Evolutionary conservation across 1,139 yeast species (phyloP).

Genomic region (Starmera stellimalicola): DNA sequence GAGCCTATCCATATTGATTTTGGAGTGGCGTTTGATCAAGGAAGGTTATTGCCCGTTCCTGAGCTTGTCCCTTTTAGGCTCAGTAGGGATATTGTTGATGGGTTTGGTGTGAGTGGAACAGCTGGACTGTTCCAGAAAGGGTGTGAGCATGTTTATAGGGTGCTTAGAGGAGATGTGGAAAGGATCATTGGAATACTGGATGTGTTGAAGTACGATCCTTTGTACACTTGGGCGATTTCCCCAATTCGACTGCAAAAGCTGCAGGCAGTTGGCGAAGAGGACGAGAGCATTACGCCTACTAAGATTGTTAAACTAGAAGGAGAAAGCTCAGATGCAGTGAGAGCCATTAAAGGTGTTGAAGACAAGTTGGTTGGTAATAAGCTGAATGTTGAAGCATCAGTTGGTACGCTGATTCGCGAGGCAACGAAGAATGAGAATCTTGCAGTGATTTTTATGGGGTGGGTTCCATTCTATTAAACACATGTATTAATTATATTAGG

Average conservation of each 20-base stretch:
- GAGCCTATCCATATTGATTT: constrained; percentile 94
- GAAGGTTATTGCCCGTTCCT: constrained; percentile 73
- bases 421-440: constrained; percentile 64
- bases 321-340: constrained; percentile 67
- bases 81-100: constrained; percentile 87
- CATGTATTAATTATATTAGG: background rate
- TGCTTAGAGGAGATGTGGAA: constrained; percentile 54
- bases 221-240: constrained; percentile 82
- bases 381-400: constrained; percentile 75
- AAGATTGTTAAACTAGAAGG: constrained; percentile 25
- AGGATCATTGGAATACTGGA: constrained; percentile 76
- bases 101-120: constrained; percentile 77
- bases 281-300: constrained; percentile 2
- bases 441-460: constrained; percentile 73
- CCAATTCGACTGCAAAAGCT: constrained; percentile 52
- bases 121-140: constrained; percentile 66
- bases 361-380: constrained; percentile 60
- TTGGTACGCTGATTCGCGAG: constrained; percentile 68
- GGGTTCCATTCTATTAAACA: constrained; percentile 43
- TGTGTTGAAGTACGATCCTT: constrained; percentile 85
- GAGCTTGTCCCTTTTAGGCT: constrained; percentile 91
- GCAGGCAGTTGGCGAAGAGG: constrained; percentile 30
- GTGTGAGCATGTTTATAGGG: constrained; percentile 66
- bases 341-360: constrained; percentile 67
- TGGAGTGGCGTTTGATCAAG: constrained; percentile 95